Conservation (phyloP, 176 grass and related monocot genomes). For the Coix lacrymajobi region DNA sequence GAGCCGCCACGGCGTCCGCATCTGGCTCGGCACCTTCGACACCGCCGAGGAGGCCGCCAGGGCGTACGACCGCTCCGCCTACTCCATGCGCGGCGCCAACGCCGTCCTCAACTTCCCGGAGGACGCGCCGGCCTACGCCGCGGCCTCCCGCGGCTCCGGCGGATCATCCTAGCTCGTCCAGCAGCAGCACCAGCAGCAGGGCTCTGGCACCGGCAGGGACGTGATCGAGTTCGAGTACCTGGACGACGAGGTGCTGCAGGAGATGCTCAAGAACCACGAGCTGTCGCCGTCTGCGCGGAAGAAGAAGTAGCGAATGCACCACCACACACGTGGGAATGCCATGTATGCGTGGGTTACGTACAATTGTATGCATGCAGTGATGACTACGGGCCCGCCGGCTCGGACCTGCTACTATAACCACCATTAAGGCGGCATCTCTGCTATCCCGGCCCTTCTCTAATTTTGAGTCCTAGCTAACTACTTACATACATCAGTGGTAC, state of each 20-base stretch:
- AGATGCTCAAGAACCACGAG: constrained; percentile 43
- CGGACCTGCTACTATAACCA: neutral
- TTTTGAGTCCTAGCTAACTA: neutral
- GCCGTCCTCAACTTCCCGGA: constrained; percentile 88
- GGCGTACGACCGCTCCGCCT: constrained; percentile 74
- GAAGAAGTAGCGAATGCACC: neutral
- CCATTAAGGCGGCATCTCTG: neutral
- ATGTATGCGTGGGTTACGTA: neutral
- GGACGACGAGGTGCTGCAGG: constrained; percentile 70
- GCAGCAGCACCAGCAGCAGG: neutral
- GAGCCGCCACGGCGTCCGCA: constrained; percentile 59
- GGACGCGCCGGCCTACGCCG: constrained; percentile 34
- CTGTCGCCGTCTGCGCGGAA: neutral
- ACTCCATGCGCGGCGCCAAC: constrained; percentile 65
- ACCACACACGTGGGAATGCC: neutral
- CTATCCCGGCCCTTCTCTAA: neutral
- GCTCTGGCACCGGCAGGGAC: neutral
- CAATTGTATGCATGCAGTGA: neutral
- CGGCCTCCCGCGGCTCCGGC: neutral
- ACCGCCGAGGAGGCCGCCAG: constrained; percentile 79
- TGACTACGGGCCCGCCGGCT: neutral
- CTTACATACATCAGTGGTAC: neutral
- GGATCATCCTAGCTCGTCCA: neutral
- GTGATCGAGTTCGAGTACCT: constrained; percentile 77
- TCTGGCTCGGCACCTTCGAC: constrained; percentile 81